A percentile compares a stretch with the other conserved stretches of the same genome.
Evolutionary conservation across 768 basidiomycete species (phyloP).

Genomic region (Auriscalpium microsporum): DNA sequence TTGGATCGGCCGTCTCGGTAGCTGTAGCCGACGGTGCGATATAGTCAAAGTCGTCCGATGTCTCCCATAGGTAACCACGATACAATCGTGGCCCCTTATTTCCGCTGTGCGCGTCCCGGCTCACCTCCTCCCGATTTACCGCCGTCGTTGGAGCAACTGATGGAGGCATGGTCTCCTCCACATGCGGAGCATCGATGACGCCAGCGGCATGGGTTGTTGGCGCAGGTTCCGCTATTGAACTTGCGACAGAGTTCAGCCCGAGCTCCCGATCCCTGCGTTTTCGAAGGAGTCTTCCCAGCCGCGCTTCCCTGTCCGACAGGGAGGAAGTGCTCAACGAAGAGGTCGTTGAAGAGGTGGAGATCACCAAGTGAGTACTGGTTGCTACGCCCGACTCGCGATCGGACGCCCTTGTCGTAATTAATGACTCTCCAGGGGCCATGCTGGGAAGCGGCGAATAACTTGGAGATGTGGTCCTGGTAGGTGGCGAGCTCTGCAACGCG

Average conservation of each 20-base stretch:
- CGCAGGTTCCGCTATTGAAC: slow-evolving; percentile 18
- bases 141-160: neutral
- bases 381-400: slow-evolving; percentile 17
- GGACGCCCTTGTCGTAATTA: slow-evolving; percentile 24
- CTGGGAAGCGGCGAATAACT: slow-evolving; percentile 15
- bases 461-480: slow-evolving; percentile 21
- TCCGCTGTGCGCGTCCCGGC: neutral
- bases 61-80: slow-evolving; percentile 9
- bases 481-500: slow-evolving; percentile 18
- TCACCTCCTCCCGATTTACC: slow-evolving; percentile 1
- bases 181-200: slow-evolving; percentile 20
- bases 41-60: slow-evolving; percentile 6
- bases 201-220: slow-evolving; percentile 4
- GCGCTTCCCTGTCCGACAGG: neutral
- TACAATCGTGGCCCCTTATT: slow-evolving; percentile 3
- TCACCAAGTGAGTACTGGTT: slow-evolving; percentile 18
- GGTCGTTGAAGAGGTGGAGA: slow-evolving; percentile 5
- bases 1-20: slow-evolving; percentile 3
- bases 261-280: neutral
- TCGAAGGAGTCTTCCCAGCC: neutral
- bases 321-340: slow-evolving; percentile 1
- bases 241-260: slow-evolving; percentile 13
- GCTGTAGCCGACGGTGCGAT: slow-evolving; percentile 11
- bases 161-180: slow-evolving; percentile 5
- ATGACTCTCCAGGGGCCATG: slow-evolving; percentile 19